Evolutionary conservation across 2,329 filamentous ascomycete species (phyloP), one percentile per base, ranked within the genome.

Genomic region (Elsinoe arachidis): DNA sequence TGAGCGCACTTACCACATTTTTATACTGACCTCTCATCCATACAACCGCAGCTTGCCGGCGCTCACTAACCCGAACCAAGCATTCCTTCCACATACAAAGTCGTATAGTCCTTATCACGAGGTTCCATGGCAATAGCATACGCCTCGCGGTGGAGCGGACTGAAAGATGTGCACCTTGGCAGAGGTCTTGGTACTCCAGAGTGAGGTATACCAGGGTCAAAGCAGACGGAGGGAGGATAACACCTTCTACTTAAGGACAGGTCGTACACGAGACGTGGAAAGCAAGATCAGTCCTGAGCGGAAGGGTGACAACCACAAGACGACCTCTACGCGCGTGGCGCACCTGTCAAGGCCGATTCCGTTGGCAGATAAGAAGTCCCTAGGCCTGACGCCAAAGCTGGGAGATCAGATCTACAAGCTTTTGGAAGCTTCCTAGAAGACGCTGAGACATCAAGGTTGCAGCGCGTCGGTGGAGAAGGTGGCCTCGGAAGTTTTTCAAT

Each of bases 181-280:
- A 33, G 15, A 49, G 30, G 23, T 49, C 44, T 49, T 49, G 44
- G 44, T 49, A 34, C n/a, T 49, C 44, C 44, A 49, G 30, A 49
- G 44, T 30, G 44, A 49, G 44, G 44, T 33, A 30, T 30, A 34
- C 14, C 21, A 49, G 14, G 44, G 21, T 49, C 7, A 49, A 23
- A 15, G 44, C 30, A 49, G 44, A 23, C 21, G 44, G 15, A 49
- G 44, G n/a, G n/a, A 33, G 44, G 11, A 49, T 34, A 49, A 15
- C 44, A 49, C 44, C 44, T 49, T 49, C 44, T 49, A 9, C n/a
- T 49, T 34, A 49, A 12, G 44, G 44, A 49, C 44, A 49, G 14
- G 44, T 49, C 23, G 21, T 21, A 49, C 39, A n/a, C 19, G 44
- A 33, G 23, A 34, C n/a, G 44, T 34, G 30, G 23, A 34, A 49